Percentiles rank a stretch among this genome's conserved stretches.
phyloP scores from a whole-genome alignment of 768 basidiomycete genomes.

The Paxillus rubicundulus region DNA sequence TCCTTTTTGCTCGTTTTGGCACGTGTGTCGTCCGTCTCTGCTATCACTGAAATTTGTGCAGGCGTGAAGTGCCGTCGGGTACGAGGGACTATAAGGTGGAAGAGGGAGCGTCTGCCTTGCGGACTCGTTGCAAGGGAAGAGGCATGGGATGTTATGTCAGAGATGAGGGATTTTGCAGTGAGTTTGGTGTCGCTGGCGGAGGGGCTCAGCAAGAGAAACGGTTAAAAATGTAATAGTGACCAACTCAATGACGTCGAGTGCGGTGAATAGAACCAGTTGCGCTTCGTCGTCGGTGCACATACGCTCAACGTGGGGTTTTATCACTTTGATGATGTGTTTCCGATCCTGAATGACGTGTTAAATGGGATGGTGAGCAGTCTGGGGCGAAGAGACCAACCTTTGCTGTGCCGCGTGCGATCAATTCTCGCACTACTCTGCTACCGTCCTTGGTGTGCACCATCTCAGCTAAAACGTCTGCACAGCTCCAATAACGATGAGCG shows the following conservation, averaged over 20 bases:
- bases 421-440: conserved; percentile 80
- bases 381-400: conserved; percentile 48
- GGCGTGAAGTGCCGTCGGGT: conserved; percentile 87
- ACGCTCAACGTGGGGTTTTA: conserved; percentile 86
- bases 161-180: conserved; percentile 72
- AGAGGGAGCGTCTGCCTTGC: conserved; percentile 78
- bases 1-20: conserved; percentile 86
- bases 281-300: conserved; percentile 91
- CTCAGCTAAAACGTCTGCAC: conserved; percentile 83
- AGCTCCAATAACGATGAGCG: conserved; percentile 40
- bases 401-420: conserved; percentile 77
- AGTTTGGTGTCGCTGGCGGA: conserved; percentile 82
- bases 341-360: conserved; percentile 55
- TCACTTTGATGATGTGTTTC: conserved; percentile 84
- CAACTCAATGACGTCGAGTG: conserved; percentile 87
- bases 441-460: conserved; percentile 95
- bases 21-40: conserved; percentile 68
- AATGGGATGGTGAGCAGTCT: not conserved
- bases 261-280: conserved; percentile 85
- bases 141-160: conserved; percentile 61
- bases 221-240: conserved; percentile 19
- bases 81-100: conserved; percentile 82
- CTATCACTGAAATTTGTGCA: conserved; percentile 65
- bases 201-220: not conserved
- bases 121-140: conserved; percentile 55